Evolutionary conservation across 1,284 basidiomycete genomes (phyloP), one percentile per base, ranked within the genome.

Genomic region (Boletellus dicymbophilus): DNA sequence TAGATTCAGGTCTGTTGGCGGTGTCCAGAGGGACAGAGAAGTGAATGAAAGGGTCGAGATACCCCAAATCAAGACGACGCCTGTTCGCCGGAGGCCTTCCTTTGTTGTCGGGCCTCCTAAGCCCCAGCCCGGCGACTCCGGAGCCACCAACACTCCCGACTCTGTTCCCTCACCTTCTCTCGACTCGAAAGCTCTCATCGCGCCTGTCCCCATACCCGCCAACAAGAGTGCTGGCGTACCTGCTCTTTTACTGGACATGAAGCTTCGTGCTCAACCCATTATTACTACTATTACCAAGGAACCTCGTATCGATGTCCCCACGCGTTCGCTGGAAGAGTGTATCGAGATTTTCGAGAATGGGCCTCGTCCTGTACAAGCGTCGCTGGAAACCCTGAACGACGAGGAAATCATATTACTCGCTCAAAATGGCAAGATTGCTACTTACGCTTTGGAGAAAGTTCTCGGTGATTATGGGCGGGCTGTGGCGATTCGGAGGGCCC

Each of bases 381-480:
- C 78, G 36, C 60, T 88, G 38, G 73, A 79, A 48, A 73, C 84
- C 58, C 73, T 99, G 58, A 91, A 83, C 43, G 94, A 99, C 63
- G 96, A 99, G 66, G 96, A 99, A 71, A 77, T 99, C 47, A 86
- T 99, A 48, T 57, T 95, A 48, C 78, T 99, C 26, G 84, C 89
- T 10, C 93, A 98, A 72, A 88, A 88, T 59, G 94, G 95, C 44
- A 97, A 95, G 81, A 90, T 99, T 57, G 88, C 93, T 1, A 81
- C 92, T 8, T 98, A 99, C 69, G 93, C 93, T 13, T 73, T 99
- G 37, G 96, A 99, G 73, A 99, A 98, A 78, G 82, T 91, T 40
- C 74, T 98, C 30, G 90, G 88, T 13, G 87, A 97, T 62, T 76
- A 90, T 8, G 90, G 93, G 57, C 77, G 96, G 26, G 95, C 96